Evolutionary conservation across 129 eudicot species (phyloP).

Genomic region (Lonicera japonica): DNA sequence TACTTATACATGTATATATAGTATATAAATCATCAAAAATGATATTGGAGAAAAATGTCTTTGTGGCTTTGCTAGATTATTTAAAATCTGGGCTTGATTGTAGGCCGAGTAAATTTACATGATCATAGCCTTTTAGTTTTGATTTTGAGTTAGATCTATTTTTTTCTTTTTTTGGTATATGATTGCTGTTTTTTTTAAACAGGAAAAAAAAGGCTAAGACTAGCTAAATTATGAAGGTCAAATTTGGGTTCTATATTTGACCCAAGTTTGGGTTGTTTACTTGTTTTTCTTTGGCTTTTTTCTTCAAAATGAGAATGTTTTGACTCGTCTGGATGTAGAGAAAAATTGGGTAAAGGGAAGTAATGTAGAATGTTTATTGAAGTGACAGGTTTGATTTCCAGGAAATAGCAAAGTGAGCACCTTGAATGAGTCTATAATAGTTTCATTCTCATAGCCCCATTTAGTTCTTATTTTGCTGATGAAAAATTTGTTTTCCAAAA

Average conservation of each 20-base stretch:
- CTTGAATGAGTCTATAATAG: not conserved
- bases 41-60: not conserved
- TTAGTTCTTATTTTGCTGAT: not conserved
- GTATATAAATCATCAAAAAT: not conserved
- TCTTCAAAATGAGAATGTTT: not conserved
- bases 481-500: not conserved
- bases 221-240: not conserved
- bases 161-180: not conserved
- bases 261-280: slow-evolving; percentile 3
- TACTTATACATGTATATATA: no score
- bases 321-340: not conserved
- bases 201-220: not conserved
- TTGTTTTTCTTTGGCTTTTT: no score
- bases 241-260: slow-evolving; percentile 11
- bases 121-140: not conserved
- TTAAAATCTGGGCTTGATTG: not conserved
- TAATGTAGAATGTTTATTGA: not conserved
- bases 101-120: not conserved
- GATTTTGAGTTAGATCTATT: no score
- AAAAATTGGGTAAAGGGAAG: not conserved
- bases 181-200: not conserved
- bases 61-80: not conserved
- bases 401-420: not conserved
- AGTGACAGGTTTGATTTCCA: not conserved
- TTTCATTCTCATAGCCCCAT: not conserved